Evolutionary conservation across 805 yeast species (phyloP).

Genomic region (Candida sanyiensis): DNA sequence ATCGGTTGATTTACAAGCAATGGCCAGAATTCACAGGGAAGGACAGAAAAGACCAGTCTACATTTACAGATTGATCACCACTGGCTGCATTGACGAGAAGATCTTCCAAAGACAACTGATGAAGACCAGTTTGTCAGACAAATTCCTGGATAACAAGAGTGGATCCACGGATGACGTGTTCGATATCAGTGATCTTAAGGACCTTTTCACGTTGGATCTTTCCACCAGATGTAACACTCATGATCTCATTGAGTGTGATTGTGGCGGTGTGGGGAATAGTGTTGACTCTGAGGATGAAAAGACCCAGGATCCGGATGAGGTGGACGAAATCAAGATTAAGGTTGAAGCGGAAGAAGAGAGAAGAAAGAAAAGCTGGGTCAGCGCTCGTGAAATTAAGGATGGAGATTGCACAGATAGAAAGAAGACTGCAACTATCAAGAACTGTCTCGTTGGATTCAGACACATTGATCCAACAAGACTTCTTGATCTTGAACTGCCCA

Average conservation of each 20-base stretch:
- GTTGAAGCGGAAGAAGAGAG: conserved; percentile 10
- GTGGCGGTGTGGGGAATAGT: conserved; percentile 50
- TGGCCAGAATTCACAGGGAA: conserved; percentile 93
- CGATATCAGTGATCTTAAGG: conserved; percentile 60
- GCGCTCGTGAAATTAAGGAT: conserved; percentile 18
- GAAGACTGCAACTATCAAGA: conserved; percentile 42
- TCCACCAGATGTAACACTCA: conserved; percentile 65
- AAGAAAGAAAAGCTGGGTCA: conserved; percentile 21
- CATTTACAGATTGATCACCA: conserved; percentile 76
- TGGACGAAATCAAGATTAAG: conserved; percentile 17
- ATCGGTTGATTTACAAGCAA: conserved; percentile 83
- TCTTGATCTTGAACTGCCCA: conserved; percentile 15
- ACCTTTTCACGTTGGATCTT: conserved; percentile 57
- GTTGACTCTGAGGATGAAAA: conserved; percentile 13
- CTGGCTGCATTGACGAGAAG: conserved; percentile 92
- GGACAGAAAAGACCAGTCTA: conserved; percentile 79
- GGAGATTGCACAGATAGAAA: conserved; percentile 25
- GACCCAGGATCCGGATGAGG: conserved; percentile 23
- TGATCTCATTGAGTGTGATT: conserved; percentile 61
- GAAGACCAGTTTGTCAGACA: conserved; percentile 73
- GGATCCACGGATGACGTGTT: conserved; percentile 60
- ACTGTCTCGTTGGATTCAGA: conserved; percentile 54
- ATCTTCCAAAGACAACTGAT: conserved; percentile 87
- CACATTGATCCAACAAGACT: conserved; percentile 50
- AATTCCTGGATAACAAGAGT: conserved; percentile 46